These are phyloP conservation scores for Fusarium chaquense DNA, from an alignment of 2,329 filamentous ascomycete genomes.

Conservation along the genomic window DNA sequence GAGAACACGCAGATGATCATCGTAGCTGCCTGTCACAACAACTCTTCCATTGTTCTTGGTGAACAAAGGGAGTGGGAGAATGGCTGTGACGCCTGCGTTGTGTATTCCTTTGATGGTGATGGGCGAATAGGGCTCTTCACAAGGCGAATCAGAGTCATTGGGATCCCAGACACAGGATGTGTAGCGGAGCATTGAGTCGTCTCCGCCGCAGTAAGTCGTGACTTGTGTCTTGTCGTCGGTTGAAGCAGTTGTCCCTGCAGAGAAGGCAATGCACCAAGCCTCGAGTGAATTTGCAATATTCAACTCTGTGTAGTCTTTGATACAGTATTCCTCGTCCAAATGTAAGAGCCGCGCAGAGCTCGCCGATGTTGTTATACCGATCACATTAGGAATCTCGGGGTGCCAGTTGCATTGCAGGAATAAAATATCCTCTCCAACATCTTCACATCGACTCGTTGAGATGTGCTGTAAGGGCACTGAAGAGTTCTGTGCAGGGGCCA, in stretches of 20 bases:
- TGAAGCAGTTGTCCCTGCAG: conserved; percentile 48
- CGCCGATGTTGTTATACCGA: conserved; percentile 79
- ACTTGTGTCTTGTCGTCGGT: conserved; percentile 46
- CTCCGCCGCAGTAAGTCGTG: conserved; percentile 76
- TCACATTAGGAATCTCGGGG: conserved; percentile 63
- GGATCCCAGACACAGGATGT: conserved; percentile 51
- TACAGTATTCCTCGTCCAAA: conserved; percentile 58
- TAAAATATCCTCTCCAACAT: conserved; percentile 69
- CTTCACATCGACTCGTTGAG: conserved; percentile 59
- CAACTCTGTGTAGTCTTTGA: conserved; percentile 52
- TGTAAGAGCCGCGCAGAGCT: conserved; percentile 71
- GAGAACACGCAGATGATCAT: conserved; percentile 82
- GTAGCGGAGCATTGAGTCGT: conserved; percentile 74
- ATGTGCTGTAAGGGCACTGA: conserved; percentile 55
- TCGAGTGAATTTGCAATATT: conserved; percentile 69
- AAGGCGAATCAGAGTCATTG: conserved; percentile 16
- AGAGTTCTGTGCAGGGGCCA: conserved; percentile 56
- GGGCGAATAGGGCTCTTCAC: conserved; percentile 44
- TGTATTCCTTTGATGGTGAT: conserved; percentile 65
- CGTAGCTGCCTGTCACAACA: conserved; percentile 90
- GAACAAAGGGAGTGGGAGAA: conserved; percentile 73
- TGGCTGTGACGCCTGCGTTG: conserved; percentile 87
- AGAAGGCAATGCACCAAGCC: conserved; percentile 79
- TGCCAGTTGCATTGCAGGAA: conserved; percentile 82
- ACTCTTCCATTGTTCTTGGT: conserved; percentile 62